Conservation (phyloP, 208 protist species). For the Leishmania guyanensis region DNA sequence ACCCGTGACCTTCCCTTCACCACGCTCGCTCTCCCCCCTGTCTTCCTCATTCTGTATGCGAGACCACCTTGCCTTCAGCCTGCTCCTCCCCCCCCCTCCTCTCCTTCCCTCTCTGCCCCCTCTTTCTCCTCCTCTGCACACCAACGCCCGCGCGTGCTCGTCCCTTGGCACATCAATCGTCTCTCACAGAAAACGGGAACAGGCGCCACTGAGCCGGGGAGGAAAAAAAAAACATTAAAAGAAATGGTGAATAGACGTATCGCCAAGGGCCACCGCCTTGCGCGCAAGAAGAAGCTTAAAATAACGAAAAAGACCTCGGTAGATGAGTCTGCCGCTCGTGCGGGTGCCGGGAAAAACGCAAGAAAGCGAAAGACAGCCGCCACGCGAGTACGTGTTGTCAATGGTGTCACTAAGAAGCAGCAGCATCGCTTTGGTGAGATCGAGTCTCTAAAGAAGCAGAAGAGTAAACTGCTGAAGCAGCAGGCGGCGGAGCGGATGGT, state of each 20-base stretch:
- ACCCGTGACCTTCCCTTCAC: neutral
- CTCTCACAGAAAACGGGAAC: neutral
- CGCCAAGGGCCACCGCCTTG: slow-evolving; percentile 30
- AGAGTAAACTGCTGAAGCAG: slow-evolving; percentile 69
- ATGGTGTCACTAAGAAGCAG: slow-evolving; percentile 22
- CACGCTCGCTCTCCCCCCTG: neutral
- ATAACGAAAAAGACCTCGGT: slow-evolving; percentile 29
- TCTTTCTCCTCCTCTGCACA: neutral
- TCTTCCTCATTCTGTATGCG: neutral
- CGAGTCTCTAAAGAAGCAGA: slow-evolving; percentile 36
- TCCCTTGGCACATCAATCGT: neutral
- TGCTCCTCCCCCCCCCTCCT: neutral
- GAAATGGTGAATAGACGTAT: slow-evolving; percentile 46
- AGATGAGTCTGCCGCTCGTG: slow-evolving; percentile 5
- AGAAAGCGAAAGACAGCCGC: slow-evolving; percentile 9
- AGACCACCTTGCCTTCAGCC: neutral
- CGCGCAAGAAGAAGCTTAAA: slow-evolving; percentile 46
- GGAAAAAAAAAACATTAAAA: neutral
- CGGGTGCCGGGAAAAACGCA: slow-evolving; percentile 10
- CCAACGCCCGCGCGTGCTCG: neutral
- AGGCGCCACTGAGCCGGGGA: neutral
- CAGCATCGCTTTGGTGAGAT: slow-evolving; percentile 18
- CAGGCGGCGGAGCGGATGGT: slow-evolving; percentile 86
- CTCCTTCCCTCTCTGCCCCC: neutral
- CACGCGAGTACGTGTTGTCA: slow-evolving; percentile 17